Evolutionary conservation across 2,329 filamentous ascomycete species (phyloP), one percentile per base, ranked within the genome.

Genomic region (Lasiodiplodia sp.): DNA sequence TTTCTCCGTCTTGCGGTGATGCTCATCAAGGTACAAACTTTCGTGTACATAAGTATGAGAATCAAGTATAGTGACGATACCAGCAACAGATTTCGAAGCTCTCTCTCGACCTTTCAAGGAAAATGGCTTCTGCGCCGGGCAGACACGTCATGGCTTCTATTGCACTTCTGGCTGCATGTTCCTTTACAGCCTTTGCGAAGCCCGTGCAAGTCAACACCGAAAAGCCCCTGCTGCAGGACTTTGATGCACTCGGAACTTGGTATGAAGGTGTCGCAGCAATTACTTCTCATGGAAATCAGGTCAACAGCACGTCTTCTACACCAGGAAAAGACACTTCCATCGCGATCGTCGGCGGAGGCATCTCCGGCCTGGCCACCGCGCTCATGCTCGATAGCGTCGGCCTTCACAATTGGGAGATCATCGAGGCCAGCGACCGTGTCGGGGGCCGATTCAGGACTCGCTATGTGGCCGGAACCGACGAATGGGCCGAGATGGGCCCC

Each of bases 201-300:
- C 34, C 38, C 6, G 31, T 44, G 62, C 47, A 21, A 10, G 14
- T 11, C 7, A 4, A 28, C 5, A 28, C 18, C 4, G 7, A 49
- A 12, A 23, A 23, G 25, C 67, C 67, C 11, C 37, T 69, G 8
- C 62, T 69, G n/a, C 60, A 66, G 49, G 60, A 69, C 40, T 69
- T 69, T 12, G 67, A 69, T 25, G 60, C 67, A 11, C 67, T 69
- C 23, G 67, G 67, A 16, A 62, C 67, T 4, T 69, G 67, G 60
- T 69, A 56, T 37, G 67, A 69, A 18, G 60, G 37, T 10, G 58
- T 69, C 1, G 60, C 67, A 3, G 58, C 58, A 10, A 57, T 69
- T 16, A 16, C 28, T 10, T 34, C 8, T 34, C 31, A 34, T 34
- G 8, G 31, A 34, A 34, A 34, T 8, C 31, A 34, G 18, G 21